Base-by-base conservation (phyloP, 306 rosid species). In the Rosa rugosa region DNA sequence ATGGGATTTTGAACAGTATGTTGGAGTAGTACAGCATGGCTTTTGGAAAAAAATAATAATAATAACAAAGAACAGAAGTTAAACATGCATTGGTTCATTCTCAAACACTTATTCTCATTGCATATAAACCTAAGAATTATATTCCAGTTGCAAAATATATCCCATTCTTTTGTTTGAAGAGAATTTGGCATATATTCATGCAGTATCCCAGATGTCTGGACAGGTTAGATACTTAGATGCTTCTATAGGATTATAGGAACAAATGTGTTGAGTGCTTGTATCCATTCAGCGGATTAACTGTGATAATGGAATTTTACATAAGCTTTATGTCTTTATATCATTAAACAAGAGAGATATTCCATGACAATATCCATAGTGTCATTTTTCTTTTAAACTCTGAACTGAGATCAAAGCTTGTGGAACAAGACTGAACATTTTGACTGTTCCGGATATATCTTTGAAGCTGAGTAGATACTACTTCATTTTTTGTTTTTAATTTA, bases 331-430 rank as follows among this genome's bases (percentile, higher is more conserved):
- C 34, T 72, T 72, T 34, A 12, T 40, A 57, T 27, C 18, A 22
- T 51, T 31, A 34, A 72, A 36, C 22, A 34, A 45, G 25, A 38
- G 45, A 36, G 71, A 34, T 36, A 65, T 8, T 14, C n/a, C 22
- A 9, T 36, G 12, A 17, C 22, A 36, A 66, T 38, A 16, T 38
- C 46, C 14, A n/a, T n/a, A 49, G 25, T 14, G 13, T 71, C 75
- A 14, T 71, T 34, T 47, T 31, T 36, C 3, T 9, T 27, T 71
- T 4, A 5, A 46, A 71, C 22, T 47, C 14, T 1, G 14, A 27
- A 25, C 22, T 45, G 73, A 67, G 47, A 42, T 69, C 8, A 51
- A 50, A 72, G 54, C 40, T 17, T 72, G 25, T 72, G 65, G 46
- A 72, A 50, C 18, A 20, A 11, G 76, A 72, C 63, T 72, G 49